phyloP scores from a whole-genome alignment of 1,284 basidiomycete genomes.

The Sanghuangporus baumii region DNA sequence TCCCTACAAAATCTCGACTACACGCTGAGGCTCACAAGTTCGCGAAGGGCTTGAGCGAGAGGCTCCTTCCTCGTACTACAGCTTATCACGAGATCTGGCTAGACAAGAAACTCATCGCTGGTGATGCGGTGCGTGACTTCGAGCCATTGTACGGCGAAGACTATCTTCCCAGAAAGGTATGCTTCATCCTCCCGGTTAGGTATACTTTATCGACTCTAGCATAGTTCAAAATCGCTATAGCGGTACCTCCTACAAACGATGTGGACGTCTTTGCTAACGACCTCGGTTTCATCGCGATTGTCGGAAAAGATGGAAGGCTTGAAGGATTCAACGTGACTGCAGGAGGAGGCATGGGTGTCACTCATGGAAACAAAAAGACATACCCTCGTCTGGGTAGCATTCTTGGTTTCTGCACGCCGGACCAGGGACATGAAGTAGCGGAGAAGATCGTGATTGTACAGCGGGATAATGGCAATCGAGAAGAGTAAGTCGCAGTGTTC shows the following conservation, averaged over 20 bases:
- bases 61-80: conserved; percentile 84
- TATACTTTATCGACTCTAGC: conserved; percentile 2
- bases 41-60: conserved; percentile 80
- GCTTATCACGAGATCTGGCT: conserved; percentile 99
- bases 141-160: conserved; percentile 97
- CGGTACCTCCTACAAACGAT: conserved; percentile 95
- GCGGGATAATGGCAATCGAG: conserved; percentile 93
- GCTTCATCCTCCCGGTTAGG: conserved; percentile 15
- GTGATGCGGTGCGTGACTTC: conserved; percentile 87
- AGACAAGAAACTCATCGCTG: conserved; percentile 91
- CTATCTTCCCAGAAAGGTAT: conserved; percentile 90
- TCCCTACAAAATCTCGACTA: conserved; percentile 81
- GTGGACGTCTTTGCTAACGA: conserved; percentile 97
- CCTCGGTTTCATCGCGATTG: conserved; percentile 91
- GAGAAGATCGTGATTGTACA: conserved; percentile 94
- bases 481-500: conserved; percentile 53
- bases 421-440: conserved; percentile 83
- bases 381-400: conserved; percentile 89
- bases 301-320: conserved; percentile 66
- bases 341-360: conserved; percentile 99
- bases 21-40: conserved; percentile 86
- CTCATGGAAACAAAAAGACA: conserved; percentile 98
- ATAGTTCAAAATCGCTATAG: conserved; percentile 96
- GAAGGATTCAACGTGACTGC: conserved; percentile 87
- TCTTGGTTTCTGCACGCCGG: conserved; percentile 89